Evolutionary conservation across 2,329 filamentous ascomycete genomes (phyloP), one percentile per base, ranked within the genome.

Genomic region (Microascus cirrosus): DNA sequence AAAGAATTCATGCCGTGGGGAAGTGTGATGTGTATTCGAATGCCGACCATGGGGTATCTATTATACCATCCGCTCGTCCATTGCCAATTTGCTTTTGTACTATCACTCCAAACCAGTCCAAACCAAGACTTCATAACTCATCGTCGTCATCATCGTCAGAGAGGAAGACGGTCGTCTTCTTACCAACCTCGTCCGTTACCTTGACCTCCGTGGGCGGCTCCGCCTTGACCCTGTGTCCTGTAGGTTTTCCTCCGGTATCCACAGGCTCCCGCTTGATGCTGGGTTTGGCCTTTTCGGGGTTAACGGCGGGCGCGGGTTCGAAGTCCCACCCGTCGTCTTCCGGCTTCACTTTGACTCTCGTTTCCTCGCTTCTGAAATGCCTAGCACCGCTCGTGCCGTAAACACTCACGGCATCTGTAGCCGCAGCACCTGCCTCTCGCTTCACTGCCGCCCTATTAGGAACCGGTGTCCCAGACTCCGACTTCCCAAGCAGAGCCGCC

Each of bases 91-190:
- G 8, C n/a, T 8, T 35, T 36, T 25, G 12, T 10, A 36, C 34
- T 1, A 13, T 10, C 12, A 39, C 22, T 36, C 13, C n/a, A 18
- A 36, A 22, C 53, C 8, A 28, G 22, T 13, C 53, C 24, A 55
- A 39, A 55, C 13, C 18, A 50, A 22, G 18, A 8, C 20, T 22
- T 50, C 60, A 73, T 58, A 72, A 64, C 59, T 73, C 70, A 50
- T 73, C 71, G n/a, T 73, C 71, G 15, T 72, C 70, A 28, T 73
- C 71, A 12, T 70, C 68, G 32, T 73, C 71, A 4, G 67, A 67
- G 6, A 74, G 65, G 36, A 74, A 74, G 25, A 74, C 70, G 5
- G 55, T 70, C 68, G 42, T 53, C 57, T 50, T 36, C 12, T 42
- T 48, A 25, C 51, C 53, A 66, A 59, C 24, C 55, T 61, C 62